phyloP scores from a whole-genome alignment of 2,329 filamentous ascomycete genomes.

The Colletotrichum sp. region DNA sequence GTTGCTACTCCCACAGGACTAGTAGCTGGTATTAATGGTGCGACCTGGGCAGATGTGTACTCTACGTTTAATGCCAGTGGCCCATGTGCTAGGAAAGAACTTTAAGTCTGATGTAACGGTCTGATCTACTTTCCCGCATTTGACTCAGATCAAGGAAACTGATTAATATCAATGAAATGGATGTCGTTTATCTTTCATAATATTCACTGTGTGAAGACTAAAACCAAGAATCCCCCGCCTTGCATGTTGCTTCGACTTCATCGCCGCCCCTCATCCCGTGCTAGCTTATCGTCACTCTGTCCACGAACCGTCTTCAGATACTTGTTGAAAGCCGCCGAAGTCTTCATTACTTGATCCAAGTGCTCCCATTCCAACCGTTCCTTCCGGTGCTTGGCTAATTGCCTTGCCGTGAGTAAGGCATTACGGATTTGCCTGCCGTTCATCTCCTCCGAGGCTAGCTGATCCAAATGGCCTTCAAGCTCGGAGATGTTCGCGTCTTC shows the following conservation, averaged over 20 bases:
- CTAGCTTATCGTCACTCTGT: not conserved
- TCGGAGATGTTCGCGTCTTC: not conserved
- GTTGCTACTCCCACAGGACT: too few species aligned
- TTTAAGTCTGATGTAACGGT: too few species aligned
- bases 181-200: too few species aligned
- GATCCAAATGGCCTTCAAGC: accelerated
- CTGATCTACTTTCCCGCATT: too few species aligned
- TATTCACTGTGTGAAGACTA: too few species aligned
- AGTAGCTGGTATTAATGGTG: too few species aligned
- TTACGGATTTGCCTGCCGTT: not conserved
- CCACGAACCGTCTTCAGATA: not conserved
- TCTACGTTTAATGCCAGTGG: too few species aligned
- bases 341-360: not conserved
- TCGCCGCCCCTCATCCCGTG: not conserved
- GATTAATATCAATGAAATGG: too few species aligned
- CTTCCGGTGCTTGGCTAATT: accelerated
- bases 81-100: too few species aligned
- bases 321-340: not conserved
- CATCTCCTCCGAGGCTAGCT: not conserved
- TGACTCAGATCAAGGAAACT: too few species aligned
- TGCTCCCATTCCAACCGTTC: not conserved
- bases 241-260: not conserved
- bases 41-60: too few species aligned
- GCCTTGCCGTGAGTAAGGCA: accelerated
- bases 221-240: too few species aligned